Evolutionary conservation across 805 yeast species (phyloP).

Genomic region (Dipodascopsis uninucleata): DNA sequence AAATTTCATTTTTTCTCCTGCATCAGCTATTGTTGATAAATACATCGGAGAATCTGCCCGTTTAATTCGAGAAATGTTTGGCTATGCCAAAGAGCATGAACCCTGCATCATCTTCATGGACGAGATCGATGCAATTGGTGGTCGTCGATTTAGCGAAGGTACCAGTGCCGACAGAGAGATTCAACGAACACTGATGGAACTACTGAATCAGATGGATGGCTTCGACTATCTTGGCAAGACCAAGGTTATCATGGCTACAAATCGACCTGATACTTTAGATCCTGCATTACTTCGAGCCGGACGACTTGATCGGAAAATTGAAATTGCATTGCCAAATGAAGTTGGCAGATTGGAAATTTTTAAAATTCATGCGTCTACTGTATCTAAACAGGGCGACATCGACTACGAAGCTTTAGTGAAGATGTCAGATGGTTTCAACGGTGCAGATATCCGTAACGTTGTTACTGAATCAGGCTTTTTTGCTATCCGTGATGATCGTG

Average conservation of each 20-base stretch:
- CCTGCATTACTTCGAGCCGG: conserved; percentile 98
- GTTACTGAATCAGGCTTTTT: conserved; percentile 98
- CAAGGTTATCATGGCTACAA: conserved; percentile 98
- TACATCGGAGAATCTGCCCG: conserved; percentile 98
- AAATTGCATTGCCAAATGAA: conserved; percentile 92
- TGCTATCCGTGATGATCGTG: conserved; percentile 96
- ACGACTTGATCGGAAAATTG: conserved; percentile 92
- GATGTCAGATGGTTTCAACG: conserved; percentile 98
- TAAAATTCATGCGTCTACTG: conserved; percentile 84
- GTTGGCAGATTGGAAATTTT: conserved; percentile 90
- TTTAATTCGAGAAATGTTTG: conserved; percentile 94
- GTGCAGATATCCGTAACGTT: conserved; percentile 96
- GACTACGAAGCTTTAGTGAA: conserved; percentile 88
- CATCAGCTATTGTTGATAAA: conserved; percentile 95
- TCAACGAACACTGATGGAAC: conserved; percentile 96
- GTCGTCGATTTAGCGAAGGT: conserved; percentile 95
- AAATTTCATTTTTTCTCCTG: conserved; percentile 96
- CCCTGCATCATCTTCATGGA: conserved; percentile 98
- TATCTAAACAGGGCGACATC: conserved; percentile 88
- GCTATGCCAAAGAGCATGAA: conserved; percentile 95
- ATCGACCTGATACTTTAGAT: conserved; percentile 95
- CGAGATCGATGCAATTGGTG: conserved; percentile 98
- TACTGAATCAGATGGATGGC: conserved; percentile 97
- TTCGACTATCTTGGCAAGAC: conserved; percentile 95
- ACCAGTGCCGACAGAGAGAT: conserved; percentile 98